These are phyloP conservation scores for Amauroascus niger DNA, from an alignment of 2,329 filamentous ascomycete genomes.

Conservation along the genomic window DNA sequence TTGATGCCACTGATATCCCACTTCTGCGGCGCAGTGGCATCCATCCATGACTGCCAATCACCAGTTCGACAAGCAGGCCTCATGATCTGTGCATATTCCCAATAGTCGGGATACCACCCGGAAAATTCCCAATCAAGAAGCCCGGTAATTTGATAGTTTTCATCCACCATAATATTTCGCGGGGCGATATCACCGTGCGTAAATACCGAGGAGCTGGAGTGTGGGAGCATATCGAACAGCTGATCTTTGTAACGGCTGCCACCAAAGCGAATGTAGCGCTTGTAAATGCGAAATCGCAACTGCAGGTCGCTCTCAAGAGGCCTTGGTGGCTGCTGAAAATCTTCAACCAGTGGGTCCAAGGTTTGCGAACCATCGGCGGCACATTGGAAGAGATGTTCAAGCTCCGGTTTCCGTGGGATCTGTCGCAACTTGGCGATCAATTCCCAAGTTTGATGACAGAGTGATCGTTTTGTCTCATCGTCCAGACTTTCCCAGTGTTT, in stretches of 20 bases:
- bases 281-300: constrained; percentile 20
- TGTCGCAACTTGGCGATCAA: constrained; percentile 18
- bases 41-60: constrained; percentile 25
- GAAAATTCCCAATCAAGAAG: constrained; percentile 20
- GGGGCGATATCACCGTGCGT: constrained; percentile 18
- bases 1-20: constrained; percentile 25
- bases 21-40: constrained; percentile 21
- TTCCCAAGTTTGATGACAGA: constrained; percentile 20
- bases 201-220: constrained; percentile 20
- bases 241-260: constrained; percentile 19
- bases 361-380: constrained; percentile 21
- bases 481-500: constrained; percentile 18
- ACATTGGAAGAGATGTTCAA: constrained; percentile 20
- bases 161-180: constrained; percentile 17
- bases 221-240: constrained; percentile 21
- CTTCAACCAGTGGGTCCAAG: constrained; percentile 18
- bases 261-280: constrained; percentile 21
- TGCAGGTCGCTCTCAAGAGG: constrained; percentile 20
- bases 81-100: constrained; percentile 28
- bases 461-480: constrained; percentile 18
- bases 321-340: constrained; percentile 17
- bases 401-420: constrained; percentile 16
- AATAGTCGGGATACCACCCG: constrained; percentile 18
- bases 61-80: constrained; percentile 20
- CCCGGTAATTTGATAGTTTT: constrained; percentile 15